These are phyloP conservation scores for Cryptosporidium bovis DNA, from an alignment of 169 alveolate species.

Conservation along the genomic window DNA sequence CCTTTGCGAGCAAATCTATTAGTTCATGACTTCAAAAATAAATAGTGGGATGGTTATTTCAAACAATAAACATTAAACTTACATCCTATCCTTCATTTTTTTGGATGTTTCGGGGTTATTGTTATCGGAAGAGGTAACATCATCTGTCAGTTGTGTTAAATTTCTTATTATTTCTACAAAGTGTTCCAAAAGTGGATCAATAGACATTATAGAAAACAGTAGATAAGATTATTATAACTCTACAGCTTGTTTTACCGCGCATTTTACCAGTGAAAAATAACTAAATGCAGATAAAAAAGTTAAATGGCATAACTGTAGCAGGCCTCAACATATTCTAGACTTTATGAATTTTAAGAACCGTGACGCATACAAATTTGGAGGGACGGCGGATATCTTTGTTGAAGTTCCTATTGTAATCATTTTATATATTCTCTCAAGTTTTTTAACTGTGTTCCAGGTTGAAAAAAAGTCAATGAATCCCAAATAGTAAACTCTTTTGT, in stretches of 20 bases:
- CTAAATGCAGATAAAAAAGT: background rate
- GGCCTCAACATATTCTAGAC: constrained; percentile 19
- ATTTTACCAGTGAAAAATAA: background rate
- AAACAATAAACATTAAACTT: constrained; percentile 6
- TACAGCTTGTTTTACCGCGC: constrained; percentile 5
- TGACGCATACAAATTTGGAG: constrained; percentile 43
- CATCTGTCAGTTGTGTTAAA: constrained; percentile 39
- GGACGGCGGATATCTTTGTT: constrained; percentile 59
- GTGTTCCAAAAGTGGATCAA: constrained; percentile 55
- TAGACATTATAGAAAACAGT: background rate
- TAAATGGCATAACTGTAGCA: background rate
- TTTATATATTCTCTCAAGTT: constrained; percentile 47
- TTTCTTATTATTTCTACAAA: constrained; percentile 30
- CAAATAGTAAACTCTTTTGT: constrained; percentile 79
- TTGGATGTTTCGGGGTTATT: background rate
- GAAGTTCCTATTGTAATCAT: constrained; percentile 45
- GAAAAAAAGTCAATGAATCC: constrained; percentile 87
- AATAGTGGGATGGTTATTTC: background rate
- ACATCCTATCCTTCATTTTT: constrained; percentile 19
- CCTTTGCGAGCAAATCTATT: constrained; percentile 15
- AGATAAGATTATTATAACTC: too few relatives aligned
- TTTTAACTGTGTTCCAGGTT: constrained; percentile 75
- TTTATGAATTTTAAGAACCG: constrained; percentile 57
- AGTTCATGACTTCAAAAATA: constrained; percentile 11
- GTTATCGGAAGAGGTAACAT: background rate